A percentile compares a stretch with the other conserved stretches of the same genome.
phyloP scores from a whole-genome alignment of 441 rosid species.

The Jatropha podagrica region DNA sequence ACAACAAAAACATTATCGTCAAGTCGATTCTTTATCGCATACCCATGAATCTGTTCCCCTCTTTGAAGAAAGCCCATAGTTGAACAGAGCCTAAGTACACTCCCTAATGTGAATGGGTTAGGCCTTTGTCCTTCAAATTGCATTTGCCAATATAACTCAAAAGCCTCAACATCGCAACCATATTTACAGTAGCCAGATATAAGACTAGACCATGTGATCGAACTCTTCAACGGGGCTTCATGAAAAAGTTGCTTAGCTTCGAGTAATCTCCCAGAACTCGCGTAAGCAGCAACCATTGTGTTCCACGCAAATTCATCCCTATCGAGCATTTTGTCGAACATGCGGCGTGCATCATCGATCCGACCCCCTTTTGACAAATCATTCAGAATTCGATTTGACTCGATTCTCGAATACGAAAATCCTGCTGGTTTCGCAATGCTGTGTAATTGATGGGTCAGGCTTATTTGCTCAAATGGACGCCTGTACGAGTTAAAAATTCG shows the following conservation, averaged over 20 bases:
- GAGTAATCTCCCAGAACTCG: conserved; percentile 54
- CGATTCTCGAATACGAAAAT: conserved; percentile 32
- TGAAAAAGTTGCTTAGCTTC: conserved; percentile 58
- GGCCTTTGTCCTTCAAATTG: conserved; percentile 60
- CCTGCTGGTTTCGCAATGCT: neutral
- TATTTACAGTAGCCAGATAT: conserved; percentile 65
- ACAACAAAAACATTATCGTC: conserved; percentile 56
- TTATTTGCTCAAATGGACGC: neutral
- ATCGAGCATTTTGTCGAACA: conserved; percentile 68
- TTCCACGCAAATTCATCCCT: conserved; percentile 83
- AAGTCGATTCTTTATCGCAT: conserved; percentile 48
- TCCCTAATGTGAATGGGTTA: conserved; percentile 64
- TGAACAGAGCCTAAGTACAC: conserved; percentile 65
- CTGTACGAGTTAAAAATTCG: conserved; percentile 16
- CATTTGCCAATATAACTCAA: conserved; percentile 63
- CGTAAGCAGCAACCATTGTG: conserved; percentile 74
- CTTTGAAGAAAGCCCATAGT: conserved; percentile 38
- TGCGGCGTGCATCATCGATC: conserved; percentile 56
- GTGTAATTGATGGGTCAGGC: conserved; percentile 1
- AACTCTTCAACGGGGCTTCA: conserved; percentile 50
- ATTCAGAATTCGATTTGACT: conserved; percentile 39
- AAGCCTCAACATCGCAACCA: conserved; percentile 53
- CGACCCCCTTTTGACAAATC: conserved; percentile 52
- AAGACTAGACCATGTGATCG: conserved; percentile 76
- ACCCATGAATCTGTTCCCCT: conserved; percentile 80